A percentile compares a stretch with the other conserved stretches of the same genome.
phyloP scores from a whole-genome alignment of 2,329 filamentous ascomycete genomes.

The Knoxdaviesia capensis region DNA sequence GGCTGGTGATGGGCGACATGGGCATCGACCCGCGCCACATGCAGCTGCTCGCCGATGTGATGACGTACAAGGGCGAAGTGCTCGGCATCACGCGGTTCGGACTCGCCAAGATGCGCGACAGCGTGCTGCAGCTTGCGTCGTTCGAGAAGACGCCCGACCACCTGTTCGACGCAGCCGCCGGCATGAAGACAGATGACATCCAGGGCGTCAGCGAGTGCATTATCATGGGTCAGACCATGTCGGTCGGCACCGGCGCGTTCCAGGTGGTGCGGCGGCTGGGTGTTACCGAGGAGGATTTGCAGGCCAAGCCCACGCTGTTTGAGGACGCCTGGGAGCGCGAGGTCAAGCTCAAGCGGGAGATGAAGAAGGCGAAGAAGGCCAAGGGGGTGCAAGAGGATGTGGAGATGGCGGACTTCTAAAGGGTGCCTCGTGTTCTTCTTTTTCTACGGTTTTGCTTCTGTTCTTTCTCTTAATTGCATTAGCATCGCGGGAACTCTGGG shows the following conservation, averaged over 20 bases:
- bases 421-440: neutral
- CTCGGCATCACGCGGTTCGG: constrained; percentile 93
- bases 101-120: constrained; percentile 88
- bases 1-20: constrained; percentile 80
- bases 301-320: constrained; percentile 42
- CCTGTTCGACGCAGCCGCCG: constrained; percentile 80
- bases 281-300: constrained; percentile 37
- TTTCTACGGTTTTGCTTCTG: neutral
- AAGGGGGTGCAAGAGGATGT: neutral
- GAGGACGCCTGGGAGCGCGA: constrained; percentile 39
- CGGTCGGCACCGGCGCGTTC: constrained; percentile 78
- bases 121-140: constrained; percentile 77
- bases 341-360: constrained; percentile 2
- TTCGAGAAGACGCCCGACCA: constrained; percentile 99
- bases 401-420: neutral
- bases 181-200: constrained; percentile 80
- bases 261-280: constrained; percentile 65
- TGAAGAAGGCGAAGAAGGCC: neutral
- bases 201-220: constrained; percentile 93
- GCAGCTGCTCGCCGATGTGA: constrained; percentile 90
- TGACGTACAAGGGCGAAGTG: constrained; percentile 97
- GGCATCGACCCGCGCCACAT: constrained; percentile 94
- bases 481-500: no score
- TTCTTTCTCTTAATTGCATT: neutral
- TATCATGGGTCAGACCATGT: constrained; percentile 93